A percentile compares a stretch with the other conserved stretches of the same genome.
Evolutionary conservation across 2,329 filamentous ascomycete genomes (phyloP).

Genomic region (Chrysosporium queenslandicum): DNA sequence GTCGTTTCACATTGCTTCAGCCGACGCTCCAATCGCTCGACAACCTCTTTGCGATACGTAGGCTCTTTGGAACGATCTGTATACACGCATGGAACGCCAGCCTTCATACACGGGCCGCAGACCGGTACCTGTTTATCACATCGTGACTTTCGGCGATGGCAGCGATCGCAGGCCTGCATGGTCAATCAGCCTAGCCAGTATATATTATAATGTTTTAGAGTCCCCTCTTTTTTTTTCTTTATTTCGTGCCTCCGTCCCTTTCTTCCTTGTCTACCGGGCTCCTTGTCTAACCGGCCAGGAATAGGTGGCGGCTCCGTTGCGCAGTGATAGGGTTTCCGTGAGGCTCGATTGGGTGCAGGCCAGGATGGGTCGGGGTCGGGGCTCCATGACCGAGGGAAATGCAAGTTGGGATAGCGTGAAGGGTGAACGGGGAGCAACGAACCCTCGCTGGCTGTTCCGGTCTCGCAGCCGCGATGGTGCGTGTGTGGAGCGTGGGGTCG

Average conservation of each 20-base stretch:
- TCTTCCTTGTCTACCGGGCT: neutral
- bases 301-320: neutral
- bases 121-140: slow-evolving; percentile 34
- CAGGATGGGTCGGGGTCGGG: slow-evolving; percentile 8
- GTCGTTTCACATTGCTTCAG: slow-evolving; percentile 20
- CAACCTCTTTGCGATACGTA: slow-evolving; percentile 29
- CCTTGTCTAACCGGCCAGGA: slow-evolving; percentile 6
- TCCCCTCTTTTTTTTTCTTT: neutral
- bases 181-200: slow-evolving; percentile 5
- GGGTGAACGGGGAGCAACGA: neutral
- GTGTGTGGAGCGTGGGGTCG: slow-evolving; percentile 5
- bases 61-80: slow-evolving; percentile 17
- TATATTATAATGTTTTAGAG: neutral
- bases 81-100: slow-evolving; percentile 26
- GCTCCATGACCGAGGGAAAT: slow-evolving; percentile 10
- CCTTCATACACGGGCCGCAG: slow-evolving; percentile 32
- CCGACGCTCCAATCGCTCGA: slow-evolving; percentile 30
- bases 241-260: neutral
- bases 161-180: slow-evolving; percentile 32
- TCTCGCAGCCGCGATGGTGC: neutral
- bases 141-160: slow-evolving; percentile 35
- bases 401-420: neutral
- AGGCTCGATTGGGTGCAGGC: slow-evolving; percentile 6
- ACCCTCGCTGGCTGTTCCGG: slow-evolving; percentile 1
- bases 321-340: slow-evolving; percentile 3